Evolutionary conservation across 805 yeast species (phyloP).

Genomic region (Spencermartinsiella europaea): DNA sequence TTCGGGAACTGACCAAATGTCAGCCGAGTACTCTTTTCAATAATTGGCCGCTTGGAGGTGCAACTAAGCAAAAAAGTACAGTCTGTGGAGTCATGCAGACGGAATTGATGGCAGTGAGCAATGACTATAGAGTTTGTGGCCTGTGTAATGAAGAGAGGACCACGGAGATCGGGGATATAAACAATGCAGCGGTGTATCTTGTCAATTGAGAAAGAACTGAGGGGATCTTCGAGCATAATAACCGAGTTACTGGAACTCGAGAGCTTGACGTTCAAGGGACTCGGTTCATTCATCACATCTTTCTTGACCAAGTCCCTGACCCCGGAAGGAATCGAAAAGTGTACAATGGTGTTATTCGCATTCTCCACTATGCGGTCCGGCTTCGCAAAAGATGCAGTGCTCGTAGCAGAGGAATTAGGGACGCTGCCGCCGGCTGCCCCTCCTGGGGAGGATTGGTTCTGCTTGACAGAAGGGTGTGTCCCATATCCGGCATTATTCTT

Average conservation of each 20-base stretch:
- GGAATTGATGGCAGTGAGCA: slow-evolving; percentile 26
- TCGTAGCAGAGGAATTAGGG: not conserved
- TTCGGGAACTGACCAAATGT: slow-evolving; percentile 19
- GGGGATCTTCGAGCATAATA: slow-evolving; percentile 1
- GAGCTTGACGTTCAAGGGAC: slow-evolving; percentile 2
- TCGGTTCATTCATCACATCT: not conserved
- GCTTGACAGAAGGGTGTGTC: not conserved
- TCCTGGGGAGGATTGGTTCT: not conserved
- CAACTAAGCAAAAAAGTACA: slow-evolving; percentile 23
- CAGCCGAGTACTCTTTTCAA: slow-evolving; percentile 23
- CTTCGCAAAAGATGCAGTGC: not conserved
- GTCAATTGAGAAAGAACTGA: slow-evolving; percentile 12
- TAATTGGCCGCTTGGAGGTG: slow-evolving; percentile 23
- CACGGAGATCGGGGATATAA: slow-evolving; percentile 14
- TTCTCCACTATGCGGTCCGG: not conserved
- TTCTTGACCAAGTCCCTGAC: too few species aligned
- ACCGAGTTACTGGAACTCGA: slow-evolving; percentile 7
- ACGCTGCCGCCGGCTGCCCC: not conserved
- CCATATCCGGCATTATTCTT: not conserved
- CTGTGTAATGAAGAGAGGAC: slow-evolving; percentile 22
- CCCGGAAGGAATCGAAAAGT: not conserved
- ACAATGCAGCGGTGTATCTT: slow-evolving; percentile 19
- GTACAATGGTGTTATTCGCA: not conserved
- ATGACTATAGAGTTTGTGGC: slow-evolving; percentile 16
- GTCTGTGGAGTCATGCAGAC: slow-evolving; percentile 24